Conservation (phyloP, 78 protist genomes). For the Speleostelium caveatum region DNA sequence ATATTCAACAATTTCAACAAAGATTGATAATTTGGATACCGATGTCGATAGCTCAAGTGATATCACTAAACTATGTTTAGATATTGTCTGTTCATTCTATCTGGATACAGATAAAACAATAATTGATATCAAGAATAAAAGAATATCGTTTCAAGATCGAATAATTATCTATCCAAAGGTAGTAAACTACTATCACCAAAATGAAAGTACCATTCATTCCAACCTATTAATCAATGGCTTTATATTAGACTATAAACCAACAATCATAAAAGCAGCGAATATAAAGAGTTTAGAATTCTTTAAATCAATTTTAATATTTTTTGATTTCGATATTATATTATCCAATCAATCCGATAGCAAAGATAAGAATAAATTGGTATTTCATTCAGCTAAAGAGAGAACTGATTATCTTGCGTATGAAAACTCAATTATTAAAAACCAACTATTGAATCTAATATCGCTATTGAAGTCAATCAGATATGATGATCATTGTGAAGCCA, state of each 20-base stretch:
- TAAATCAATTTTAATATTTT: background rate
- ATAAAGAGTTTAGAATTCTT: constrained; percentile 4
- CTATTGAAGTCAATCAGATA: background rate
- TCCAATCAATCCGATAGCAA: background rate
- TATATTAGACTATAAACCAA: no score
- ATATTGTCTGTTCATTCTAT: background rate
- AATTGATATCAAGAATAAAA: constrained; percentile 7
- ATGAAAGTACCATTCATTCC: background rate
- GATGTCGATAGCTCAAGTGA: background rate
- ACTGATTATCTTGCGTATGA: background rate
- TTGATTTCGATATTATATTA: background rate
- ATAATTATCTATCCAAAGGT: constrained; percentile 31
- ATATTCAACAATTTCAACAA: background rate
- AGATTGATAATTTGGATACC: background rate
- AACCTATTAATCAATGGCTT: background rate
- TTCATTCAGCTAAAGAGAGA: constrained; percentile 15
- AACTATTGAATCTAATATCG: background rate
- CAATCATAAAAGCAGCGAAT: background rate
- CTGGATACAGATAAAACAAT: background rate
- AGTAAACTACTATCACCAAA: background rate
- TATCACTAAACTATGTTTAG: background rate
- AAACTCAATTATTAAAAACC: constrained; percentile 2
- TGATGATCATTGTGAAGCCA: background rate
- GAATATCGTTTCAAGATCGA: constrained; percentile 45
- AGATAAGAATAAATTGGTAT: constrained; percentile 9